Conservation (phyloP, 2,329 filamentous ascomycete genomes). For the Trichophyton verrucosum region DNA sequence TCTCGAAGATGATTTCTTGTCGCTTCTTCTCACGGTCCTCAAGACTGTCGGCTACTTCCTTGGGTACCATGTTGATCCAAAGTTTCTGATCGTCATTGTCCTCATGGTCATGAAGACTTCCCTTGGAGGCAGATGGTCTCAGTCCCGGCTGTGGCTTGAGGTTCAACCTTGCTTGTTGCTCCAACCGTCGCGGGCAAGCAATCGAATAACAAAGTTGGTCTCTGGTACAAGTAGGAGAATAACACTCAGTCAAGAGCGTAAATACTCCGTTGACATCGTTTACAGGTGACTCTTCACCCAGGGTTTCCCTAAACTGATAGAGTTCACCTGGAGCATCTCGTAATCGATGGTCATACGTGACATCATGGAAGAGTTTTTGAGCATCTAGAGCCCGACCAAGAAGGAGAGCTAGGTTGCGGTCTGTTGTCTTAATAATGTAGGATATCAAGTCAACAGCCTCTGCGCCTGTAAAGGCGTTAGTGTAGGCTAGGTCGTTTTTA, state of each 20-base stretch:
- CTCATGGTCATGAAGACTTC: slow-evolving; percentile 72
- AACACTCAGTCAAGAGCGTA: slow-evolving; percentile 89
- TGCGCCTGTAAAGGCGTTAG: slow-evolving; percentile 88
- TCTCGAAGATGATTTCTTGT: slow-evolving; percentile 93
- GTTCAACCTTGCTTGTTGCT: slow-evolving; percentile 90
- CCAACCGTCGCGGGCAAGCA: slow-evolving; percentile 80
- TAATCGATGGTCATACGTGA: slow-evolving; percentile 90
- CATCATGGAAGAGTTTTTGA: slow-evolving; percentile 98
- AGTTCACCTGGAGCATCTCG: slow-evolving; percentile 90
- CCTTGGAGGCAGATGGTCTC: slow-evolving; percentile 55
- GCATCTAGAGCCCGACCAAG: slow-evolving; percentile 86
- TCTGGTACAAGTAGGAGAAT: slow-evolving; percentile 90
- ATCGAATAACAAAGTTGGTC: slow-evolving; percentile 97
- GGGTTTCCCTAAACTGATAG: slow-evolving; percentile 89
- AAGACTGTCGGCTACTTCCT: slow-evolving; percentile 83
- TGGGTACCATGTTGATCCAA: slow-evolving; percentile 97
- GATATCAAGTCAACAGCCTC: slow-evolving; percentile 92
- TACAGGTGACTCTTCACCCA: slow-evolving; percentile 58
- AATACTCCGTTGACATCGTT: slow-evolving; percentile 91
- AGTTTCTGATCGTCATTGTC: slow-evolving; percentile 93
- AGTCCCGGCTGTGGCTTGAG: slow-evolving; percentile 84
- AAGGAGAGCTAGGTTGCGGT: slow-evolving; percentile 83
- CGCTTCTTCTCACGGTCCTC: slow-evolving; percentile 90
- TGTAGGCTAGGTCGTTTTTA: slow-evolving; percentile 95
- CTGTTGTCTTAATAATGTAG: slow-evolving; percentile 93